Evolutionary conservation across 73 alveolate species (phyloP).

Genomic region (Tetrahymena malaccensis): DNA sequence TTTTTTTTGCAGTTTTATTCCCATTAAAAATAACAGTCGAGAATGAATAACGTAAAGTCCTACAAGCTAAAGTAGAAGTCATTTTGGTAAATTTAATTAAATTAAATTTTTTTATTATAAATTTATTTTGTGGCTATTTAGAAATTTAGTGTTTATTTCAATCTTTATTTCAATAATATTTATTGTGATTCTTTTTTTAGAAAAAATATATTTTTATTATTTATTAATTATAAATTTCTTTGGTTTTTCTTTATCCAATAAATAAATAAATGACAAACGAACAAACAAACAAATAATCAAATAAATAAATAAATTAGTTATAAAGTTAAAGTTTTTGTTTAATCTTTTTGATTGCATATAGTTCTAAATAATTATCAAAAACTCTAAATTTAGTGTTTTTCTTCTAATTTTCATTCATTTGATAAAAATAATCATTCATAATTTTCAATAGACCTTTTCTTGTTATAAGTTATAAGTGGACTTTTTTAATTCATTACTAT

Average conservation of each 20-base stretch:
- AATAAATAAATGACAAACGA: too few relatives aligned
- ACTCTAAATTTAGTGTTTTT: not conserved
- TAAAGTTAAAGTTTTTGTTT: too few relatives aligned
- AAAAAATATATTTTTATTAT: too few relatives aligned
- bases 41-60: not conserved
- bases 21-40: not conserved
- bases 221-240: too few relatives aligned
- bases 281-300: too few relatives aligned
- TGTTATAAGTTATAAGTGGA: not conserved
- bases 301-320: too few relatives aligned
- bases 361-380: not conserved
- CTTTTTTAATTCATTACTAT: not conserved
- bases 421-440: too few relatives aligned
- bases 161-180: not conserved
- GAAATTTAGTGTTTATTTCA: not conserved
- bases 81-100: not conserved
- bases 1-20: not conserved
- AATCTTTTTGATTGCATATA: too few relatives aligned
- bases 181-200: not conserved
- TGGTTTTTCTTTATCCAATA: not conserved
- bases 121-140: not conserved
- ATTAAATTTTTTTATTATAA: not conserved
- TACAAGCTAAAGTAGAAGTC: not conserved
- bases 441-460: too few relatives aligned
- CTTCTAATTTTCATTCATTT: too few relatives aligned